These are phyloP conservation scores for Sporothrix variecibatus DNA, from an alignment of 2,329 filamentous ascomycete species.

Conservation along the genomic window DNA sequence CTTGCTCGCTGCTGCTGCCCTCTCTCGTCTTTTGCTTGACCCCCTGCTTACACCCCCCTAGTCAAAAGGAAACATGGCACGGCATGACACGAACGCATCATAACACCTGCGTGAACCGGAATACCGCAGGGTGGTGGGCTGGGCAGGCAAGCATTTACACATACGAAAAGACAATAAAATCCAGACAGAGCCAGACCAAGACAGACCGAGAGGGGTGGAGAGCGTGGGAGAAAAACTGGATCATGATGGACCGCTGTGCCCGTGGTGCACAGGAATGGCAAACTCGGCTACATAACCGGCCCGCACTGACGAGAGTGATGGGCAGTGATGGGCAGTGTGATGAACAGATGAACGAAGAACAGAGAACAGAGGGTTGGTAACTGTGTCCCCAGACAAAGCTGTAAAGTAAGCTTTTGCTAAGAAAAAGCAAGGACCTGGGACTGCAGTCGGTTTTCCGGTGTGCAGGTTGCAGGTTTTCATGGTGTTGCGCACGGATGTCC, in stretches of 20 bases:
- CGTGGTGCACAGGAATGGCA: too few species aligned
- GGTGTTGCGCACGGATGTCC: neutral
- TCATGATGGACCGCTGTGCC: neutral
- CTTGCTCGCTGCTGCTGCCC: neutral
- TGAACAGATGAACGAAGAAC: too few species aligned
- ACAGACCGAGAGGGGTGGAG: neutral
- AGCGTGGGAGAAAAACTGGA: neutral
- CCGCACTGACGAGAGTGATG: neutral
- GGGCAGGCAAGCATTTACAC: too few species aligned
- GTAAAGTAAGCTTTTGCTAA: neutral
- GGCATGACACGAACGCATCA: constrained; percentile 12
- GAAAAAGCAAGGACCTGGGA: neutral
- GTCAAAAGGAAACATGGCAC: constrained; percentile 5
- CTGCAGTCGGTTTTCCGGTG: too few species aligned
- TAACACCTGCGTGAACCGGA: neutral
- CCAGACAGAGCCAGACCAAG: too few species aligned
- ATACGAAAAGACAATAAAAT: neutral
- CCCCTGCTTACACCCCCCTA: neutral
- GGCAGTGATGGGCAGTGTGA: too few species aligned
- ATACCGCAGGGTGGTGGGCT: neutral
- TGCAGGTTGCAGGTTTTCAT: too few species aligned
- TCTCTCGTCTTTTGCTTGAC: neutral
- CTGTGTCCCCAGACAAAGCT: too few species aligned
- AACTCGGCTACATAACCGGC: neutral
- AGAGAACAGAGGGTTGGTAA: too few species aligned